Evolutionary conservation across 208 protist species (phyloP).

Genomic region (Trypanosoma boissoni): DNA sequence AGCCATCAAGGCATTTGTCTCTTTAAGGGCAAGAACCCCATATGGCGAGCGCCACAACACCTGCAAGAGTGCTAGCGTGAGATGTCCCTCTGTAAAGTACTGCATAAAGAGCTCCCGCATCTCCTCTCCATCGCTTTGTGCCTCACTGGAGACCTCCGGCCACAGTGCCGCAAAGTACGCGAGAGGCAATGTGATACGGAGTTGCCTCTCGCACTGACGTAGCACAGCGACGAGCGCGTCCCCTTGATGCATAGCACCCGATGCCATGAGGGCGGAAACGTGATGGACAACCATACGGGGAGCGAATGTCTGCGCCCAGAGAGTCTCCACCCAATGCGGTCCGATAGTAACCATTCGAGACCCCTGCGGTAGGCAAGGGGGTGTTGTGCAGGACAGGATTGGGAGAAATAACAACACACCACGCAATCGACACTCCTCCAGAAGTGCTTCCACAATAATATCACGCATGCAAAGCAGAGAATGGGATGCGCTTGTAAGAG

Average conservation of each 20-base stretch:
- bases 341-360: constrained; percentile 15
- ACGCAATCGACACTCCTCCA: constrained; percentile 23
- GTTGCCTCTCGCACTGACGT: constrained; percentile 3
- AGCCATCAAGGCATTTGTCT: constrained; percentile 2
- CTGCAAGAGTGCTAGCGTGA: constrained; percentile 7
- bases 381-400: background rate
- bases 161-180: constrained; percentile 9
- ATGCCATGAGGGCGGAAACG: background rate
- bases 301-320: constrained; percentile 19
- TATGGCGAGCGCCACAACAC: constrained; percentile 17
- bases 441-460: constrained; percentile 17
- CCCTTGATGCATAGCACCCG: background rate
- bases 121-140: background rate
- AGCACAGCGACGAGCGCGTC: background rate
- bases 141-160: background rate
- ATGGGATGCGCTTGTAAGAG: no score
- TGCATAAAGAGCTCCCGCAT: constrained; percentile 5
- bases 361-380: background rate
- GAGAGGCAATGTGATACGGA: constrained; percentile 9
- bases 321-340: constrained; percentile 14
- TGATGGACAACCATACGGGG: constrained; percentile 14
- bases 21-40: constrained; percentile 1
- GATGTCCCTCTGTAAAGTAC: constrained; percentile 9
- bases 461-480: constrained; percentile 2
- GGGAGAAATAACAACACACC: constrained; percentile 19